phyloP scores from a whole-genome alignment of 129 eudicot genomes.

The Chrysanthemum makinoi region DNA sequence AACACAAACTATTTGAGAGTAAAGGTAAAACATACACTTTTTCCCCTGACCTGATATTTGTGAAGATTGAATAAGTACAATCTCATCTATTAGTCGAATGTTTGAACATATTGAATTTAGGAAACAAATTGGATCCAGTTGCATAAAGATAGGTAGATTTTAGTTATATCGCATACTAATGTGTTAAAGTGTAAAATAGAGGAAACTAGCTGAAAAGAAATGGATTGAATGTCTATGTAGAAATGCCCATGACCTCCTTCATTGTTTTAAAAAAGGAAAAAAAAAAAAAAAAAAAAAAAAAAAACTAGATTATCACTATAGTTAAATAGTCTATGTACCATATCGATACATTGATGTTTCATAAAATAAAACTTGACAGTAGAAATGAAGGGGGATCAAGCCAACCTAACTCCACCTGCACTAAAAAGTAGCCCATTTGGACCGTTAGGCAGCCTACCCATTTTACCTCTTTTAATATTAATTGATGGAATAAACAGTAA shows the following conservation, averaged over 20 bases:
- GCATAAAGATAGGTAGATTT: neutral
- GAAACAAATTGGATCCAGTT: neutral
- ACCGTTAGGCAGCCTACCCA: neutral
- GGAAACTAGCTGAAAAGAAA: neutral
- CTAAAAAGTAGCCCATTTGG: constrained; percentile 2
- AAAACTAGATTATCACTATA: neutral
- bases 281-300: neutral
- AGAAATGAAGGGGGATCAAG: neutral
- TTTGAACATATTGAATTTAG: neutral
- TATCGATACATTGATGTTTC: neutral
- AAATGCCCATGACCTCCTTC: constrained; percentile 2
- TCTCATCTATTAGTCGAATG: neutral
- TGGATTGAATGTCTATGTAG: neutral
- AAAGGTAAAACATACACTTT: constrained; percentile 47
- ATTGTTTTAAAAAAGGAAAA: neutral
- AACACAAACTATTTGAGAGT: constrained; percentile 54
- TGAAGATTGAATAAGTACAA: neutral
- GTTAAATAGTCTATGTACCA: neutral
- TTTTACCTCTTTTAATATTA: neutral
- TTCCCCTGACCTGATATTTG: constrained; percentile 2
- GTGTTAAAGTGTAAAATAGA: too few relatives aligned
- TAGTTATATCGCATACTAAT: too few relatives aligned
- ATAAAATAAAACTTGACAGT: neutral
- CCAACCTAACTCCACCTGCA: neutral
- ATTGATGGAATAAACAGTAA: neutral